Evolutionary conservation across 2,329 filamentous ascomycete species (phyloP), one percentile per base, ranked within the genome.

Genomic region (Alternaria postmessia): DNA sequence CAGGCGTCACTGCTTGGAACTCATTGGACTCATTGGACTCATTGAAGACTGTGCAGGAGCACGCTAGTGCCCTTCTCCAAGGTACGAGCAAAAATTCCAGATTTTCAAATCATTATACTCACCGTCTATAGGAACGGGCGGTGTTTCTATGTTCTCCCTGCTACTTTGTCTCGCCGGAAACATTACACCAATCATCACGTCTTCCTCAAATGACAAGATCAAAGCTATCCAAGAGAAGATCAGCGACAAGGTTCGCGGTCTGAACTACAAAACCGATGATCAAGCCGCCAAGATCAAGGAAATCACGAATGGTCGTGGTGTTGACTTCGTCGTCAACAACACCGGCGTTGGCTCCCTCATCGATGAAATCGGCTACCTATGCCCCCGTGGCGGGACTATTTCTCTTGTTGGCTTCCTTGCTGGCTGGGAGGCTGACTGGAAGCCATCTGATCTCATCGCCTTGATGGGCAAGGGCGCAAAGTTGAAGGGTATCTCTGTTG

Each of bases 181-280:
- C 4, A 73, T 75, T 49, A 54, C 28, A 5, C 70, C 89, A 2
- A 86, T 90, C 49, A 84, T 88, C 1, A 89, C 87, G 0, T 88
- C 87, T 0, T 87, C 84, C 0, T 85, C 83, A 0, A 79, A 84
- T 7, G 75, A 78, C 2, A 89, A 89, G 69, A 80, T 82, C 0
- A 74, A 81, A 26, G 78, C 75, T 8, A 76, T 89, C n/a, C 80
- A 86, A 34, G 39, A 54, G 7, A 61, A 64, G n/a, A 26, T 73
- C 7, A 61, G 58, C 16, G 63, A 66, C 1, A 22, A 42, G 3
- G 51, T 75, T 16, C 12, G 54, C 54, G 78, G 85, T 8, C 80
- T 90, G 69, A 89, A 90, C 74, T 90, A 90, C 73, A 85, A 83
- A 54, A 81, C 73, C 0, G 79, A 82, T 0, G 82, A 86, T 44